Base-by-base conservation (phyloP, 176 grass and related monocot genomes). In the Avena sativa region DNA sequence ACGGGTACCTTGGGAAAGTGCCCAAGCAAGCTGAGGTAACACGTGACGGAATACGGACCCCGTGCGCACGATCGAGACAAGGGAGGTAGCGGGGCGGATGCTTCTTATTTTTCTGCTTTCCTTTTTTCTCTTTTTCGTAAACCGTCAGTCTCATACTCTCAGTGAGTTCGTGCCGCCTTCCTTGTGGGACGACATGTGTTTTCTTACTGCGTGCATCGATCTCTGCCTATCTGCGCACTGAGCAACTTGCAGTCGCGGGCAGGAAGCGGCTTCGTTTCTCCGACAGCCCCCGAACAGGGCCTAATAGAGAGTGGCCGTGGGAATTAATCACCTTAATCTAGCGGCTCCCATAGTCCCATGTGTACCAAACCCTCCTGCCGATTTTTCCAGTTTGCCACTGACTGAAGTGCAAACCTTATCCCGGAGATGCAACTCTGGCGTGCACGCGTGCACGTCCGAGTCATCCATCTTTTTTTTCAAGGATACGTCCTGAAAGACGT, bases 31-130 rank as follows among this genome's bases (percentile, higher is more conserved):
- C 5, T 25, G 74, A 74, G 16, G 73, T 48, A 80, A 64, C 86
- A 91, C 85, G 89, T 91, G 89, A 88, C 48, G 68, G 59, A 78
- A 86, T 36, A 6, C 38, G 38, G 5, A 40, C 23, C 12, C 19
- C 43, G 56, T 46, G 14, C 11, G 71, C 84, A 87, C 55, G 73
- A 49, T 64, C 55, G 73, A 49, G 73, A 79, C 79, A 72, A 21
- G 10, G 10, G 14, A 43, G 40, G 40, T 43, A 6, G 40, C 40
- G 40, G 40, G 40, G 0, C 40, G 40, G 40, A 48, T 48, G 46
- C 46, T 48, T 48, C 46, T 48, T 48, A 9, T 48, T 30, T 30
- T 30, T 48, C 46, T 10, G 46, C 8, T 70, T 47, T 43, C 40
- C 23, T 21, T 68, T 36, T 53, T 17, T 32, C 38, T 46, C 32